Percentiles rank a stretch among this genome's conserved stretches.
These are phyloP conservation scores for Alloteropsis angusta DNA, from an alignment of 202 grass and related monocot species.

Conservation along the genomic window DNA sequence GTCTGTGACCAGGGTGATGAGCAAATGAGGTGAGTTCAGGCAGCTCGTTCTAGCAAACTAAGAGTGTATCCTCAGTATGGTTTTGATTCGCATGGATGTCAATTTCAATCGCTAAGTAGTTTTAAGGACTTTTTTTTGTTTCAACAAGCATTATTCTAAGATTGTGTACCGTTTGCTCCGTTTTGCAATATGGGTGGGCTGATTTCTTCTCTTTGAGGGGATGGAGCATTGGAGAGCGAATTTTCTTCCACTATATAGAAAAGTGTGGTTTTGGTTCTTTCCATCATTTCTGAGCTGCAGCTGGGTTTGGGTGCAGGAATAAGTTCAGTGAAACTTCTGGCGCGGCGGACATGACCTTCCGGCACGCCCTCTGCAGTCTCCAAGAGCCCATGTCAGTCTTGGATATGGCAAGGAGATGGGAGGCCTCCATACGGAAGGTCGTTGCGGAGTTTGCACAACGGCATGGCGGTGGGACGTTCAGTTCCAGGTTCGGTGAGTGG, in stretches of 20 bases:
- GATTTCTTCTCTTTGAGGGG: too few relatives aligned
- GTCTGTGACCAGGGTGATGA: constrained; percentile 18
- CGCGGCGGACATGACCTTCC: not conserved
- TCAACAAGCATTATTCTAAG: too few relatives aligned
- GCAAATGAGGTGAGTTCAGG: not conserved
- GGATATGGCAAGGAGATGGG: constrained; percentile 34
- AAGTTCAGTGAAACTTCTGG: constrained; percentile 14
- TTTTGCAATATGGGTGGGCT: too few relatives aligned
- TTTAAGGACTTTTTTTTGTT: too few relatives aligned
- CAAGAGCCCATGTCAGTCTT: constrained; percentile 21
- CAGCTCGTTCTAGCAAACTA: not conserved
- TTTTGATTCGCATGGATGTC: too few relatives aligned
- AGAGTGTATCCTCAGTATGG: not conserved
- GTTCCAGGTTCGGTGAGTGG: constrained; percentile 25
- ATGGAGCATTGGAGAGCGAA: too few relatives aligned
- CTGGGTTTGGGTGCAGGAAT: not conserved
- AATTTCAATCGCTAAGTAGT: too few relatives aligned
- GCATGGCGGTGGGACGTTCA: constrained; percentile 32
- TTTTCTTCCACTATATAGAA: too few relatives aligned
- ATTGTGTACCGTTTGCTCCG: too few relatives aligned
- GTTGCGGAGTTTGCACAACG: constrained; percentile 12
- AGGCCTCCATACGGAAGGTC: constrained; percentile 12
- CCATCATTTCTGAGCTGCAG: not conserved
- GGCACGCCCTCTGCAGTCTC: not conserved
- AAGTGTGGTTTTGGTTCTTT: not conserved